Percentiles rank a stretch among this genome's conserved stretches.
Evolutionary conservation across 495 filamentous ascomycete species (phyloP).

Genomic region (Xanthoparmelia taractica): DNA sequence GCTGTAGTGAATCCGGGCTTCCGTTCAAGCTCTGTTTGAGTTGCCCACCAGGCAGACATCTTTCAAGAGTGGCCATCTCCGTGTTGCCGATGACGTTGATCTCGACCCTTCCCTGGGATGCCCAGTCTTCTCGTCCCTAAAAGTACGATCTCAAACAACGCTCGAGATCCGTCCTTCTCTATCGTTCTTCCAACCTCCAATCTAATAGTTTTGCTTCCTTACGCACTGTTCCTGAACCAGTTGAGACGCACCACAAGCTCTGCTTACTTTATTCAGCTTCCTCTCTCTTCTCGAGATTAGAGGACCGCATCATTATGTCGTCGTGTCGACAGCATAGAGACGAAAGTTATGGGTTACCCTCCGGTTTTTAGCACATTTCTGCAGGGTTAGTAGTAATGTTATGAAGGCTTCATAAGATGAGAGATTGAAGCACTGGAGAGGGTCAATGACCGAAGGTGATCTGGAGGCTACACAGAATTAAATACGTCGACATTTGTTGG

Average conservation of each 20-base stretch:
- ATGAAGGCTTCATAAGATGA: neutral
- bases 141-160: neutral
- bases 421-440: neutral
- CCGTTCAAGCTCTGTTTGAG: neutral
- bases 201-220: neutral
- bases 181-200: neutral
- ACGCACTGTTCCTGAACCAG: neutral
- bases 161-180: neutral
- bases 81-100: neutral
- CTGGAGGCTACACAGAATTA: too few relatives aligned
- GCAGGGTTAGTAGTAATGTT: too few relatives aligned
- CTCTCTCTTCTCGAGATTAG: neutral
- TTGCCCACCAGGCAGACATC: neutral
- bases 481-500: neutral
- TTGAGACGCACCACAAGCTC: neutral
- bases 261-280: neutral
- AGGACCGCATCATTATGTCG: neutral
- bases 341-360: too few relatives aligned
- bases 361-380: too few relatives aligned
- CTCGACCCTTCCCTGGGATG: neutral
- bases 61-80: neutral
- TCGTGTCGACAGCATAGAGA: too few relatives aligned
- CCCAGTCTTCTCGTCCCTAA: neutral
- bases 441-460: neutral
- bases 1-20: neutral